These are phyloP conservation scores for Dianthus caryophyllus DNA, from an alignment of 148 eudicot species.

Conservation along the genomic window DNA sequence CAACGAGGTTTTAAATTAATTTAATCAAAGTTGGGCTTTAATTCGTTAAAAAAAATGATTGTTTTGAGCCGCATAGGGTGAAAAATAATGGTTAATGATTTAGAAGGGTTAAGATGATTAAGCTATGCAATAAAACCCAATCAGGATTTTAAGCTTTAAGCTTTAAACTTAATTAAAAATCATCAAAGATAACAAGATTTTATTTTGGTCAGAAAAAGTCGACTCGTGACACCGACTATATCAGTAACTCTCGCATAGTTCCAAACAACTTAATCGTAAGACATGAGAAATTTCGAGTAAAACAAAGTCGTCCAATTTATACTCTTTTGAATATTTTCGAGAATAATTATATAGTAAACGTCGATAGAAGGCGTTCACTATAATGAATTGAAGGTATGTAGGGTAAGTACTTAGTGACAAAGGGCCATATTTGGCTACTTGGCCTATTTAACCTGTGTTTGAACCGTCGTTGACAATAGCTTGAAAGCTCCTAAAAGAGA, in stretches of 20 bases:
- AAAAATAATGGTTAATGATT: too few species aligned
- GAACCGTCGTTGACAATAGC: conserved; percentile 7
- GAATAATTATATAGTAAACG: too few species aligned
- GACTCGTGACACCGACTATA: not conserved
- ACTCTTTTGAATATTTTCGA: too few species aligned
- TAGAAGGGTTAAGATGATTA: too few species aligned
- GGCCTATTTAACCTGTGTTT: not conserved
- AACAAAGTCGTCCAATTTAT: not conserved
- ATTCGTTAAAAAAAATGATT: too few species aligned
- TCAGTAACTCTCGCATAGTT: not conserved
- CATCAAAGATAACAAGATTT: not conserved
- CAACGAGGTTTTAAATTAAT: too few species aligned
- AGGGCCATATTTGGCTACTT: not conserved
- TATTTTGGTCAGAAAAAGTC: not conserved
- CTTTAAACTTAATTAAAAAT: too few species aligned
- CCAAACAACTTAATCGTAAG: not conserved
- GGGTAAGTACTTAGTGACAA: not conserved
- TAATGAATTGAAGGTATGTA: not conserved
- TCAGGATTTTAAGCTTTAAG: too few species aligned
- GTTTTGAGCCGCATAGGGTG: too few species aligned
- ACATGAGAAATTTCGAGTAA: not conserved
- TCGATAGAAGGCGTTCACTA: too few species aligned
- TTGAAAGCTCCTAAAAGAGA: not conserved
- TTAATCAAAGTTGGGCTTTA: too few species aligned
- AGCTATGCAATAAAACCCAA: too few species aligned